These are phyloP conservation scores for Aspergillus affinis DNA, from an alignment of 495 filamentous ascomycete genomes.

Conservation along the genomic window DNA sequence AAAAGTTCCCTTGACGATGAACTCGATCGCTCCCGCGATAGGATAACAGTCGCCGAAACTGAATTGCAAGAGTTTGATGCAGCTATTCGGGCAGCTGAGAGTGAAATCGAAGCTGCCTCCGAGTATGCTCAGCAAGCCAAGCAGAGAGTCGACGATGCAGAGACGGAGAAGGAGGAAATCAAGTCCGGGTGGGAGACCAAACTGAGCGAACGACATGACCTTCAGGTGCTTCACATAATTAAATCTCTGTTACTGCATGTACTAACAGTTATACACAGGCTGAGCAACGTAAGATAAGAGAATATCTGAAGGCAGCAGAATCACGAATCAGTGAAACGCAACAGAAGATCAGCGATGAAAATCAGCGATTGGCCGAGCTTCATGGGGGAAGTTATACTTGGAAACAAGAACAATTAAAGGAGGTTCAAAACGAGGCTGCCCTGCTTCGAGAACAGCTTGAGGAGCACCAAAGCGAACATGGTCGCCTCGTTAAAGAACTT, in stretches of 20 bases:
- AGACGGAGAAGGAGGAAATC: slow-evolving; percentile 40
- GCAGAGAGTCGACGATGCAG: slow-evolving; percentile 42
- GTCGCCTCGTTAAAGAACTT: slow-evolving; percentile 34
- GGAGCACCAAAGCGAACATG: slow-evolving; percentile 29
- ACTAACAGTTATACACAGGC: slow-evolving; percentile 31
- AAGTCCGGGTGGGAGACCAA: slow-evolving; percentile 39
- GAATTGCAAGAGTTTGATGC: slow-evolving; percentile 39
- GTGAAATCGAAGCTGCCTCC: slow-evolving; percentile 50
- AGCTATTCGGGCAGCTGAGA: slow-evolving; percentile 44
- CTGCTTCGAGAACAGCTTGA: slow-evolving; percentile 32
- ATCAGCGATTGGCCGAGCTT: slow-evolving; percentile 47
- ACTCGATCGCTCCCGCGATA: slow-evolving; percentile 35
- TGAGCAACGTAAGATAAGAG: slow-evolving; percentile 51
- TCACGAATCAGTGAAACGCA: slow-evolving; percentile 39
- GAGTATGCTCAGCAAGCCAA: slow-evolving; percentile 55
- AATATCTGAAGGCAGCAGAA: slow-evolving; percentile 45
- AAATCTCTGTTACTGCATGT: neutral
- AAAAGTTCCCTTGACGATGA: slow-evolving; percentile 33
- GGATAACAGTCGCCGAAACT: slow-evolving; percentile 43
- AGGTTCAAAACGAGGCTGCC: slow-evolving; percentile 32
- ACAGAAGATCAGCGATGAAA: slow-evolving; percentile 46
- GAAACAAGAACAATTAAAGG: slow-evolving; percentile 47
- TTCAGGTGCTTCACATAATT: slow-evolving; percentile 41
- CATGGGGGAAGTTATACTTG: slow-evolving; percentile 54
- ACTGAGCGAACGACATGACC: slow-evolving; percentile 41